Evolutionary conservation across 345 rosid species (phyloP).

Genomic region (Passiflora organensis): DNA sequence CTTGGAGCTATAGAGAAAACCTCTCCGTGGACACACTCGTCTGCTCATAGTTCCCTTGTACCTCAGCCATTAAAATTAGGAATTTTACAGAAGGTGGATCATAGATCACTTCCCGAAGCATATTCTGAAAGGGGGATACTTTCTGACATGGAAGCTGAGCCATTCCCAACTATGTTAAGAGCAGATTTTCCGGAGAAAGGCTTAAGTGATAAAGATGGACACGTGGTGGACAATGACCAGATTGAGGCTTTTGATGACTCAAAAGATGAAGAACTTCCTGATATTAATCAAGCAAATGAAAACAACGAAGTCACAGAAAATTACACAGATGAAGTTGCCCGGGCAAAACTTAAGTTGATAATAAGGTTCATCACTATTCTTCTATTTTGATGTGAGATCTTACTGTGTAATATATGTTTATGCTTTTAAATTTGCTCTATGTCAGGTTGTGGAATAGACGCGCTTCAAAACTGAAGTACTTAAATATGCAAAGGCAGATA

Average conservation of each 20-base stretch:
- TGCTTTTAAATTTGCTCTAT: conserved; percentile 8
- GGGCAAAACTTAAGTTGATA: conserved; percentile 80
- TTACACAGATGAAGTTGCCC: conserved; percentile 50
- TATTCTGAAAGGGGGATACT: conserved; percentile 31
- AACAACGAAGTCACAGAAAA: conserved; percentile 27
- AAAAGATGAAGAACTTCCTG: conserved; percentile 32
- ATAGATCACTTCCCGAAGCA: conserved; percentile 18
- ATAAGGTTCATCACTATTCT: conserved; percentile 50
- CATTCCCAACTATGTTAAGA: conserved; percentile 31
- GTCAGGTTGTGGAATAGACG: conserved; percentile 82
- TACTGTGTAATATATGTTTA: background rate
- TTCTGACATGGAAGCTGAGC: conserved; percentile 30
- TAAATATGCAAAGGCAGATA: conserved; percentile 61
- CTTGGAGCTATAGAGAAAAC: background rate
- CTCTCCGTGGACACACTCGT: conserved; percentile 33
- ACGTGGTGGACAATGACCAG: conserved; percentile 25
- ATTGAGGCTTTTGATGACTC: conserved; percentile 21
- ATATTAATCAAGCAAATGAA: conserved; percentile 32
- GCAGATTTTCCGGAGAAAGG: conserved; percentile 33
- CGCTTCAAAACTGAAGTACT: conserved; percentile 47
- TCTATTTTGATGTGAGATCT: background rate
- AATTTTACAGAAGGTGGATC: conserved; percentile 30
- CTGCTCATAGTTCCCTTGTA: conserved; percentile 34
- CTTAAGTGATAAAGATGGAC: conserved; percentile 22
- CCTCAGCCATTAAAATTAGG: conserved; percentile 26